Conservation (phyloP, 352 stramenopile genomes). For the Globisporangium megalacanthum region DNA sequence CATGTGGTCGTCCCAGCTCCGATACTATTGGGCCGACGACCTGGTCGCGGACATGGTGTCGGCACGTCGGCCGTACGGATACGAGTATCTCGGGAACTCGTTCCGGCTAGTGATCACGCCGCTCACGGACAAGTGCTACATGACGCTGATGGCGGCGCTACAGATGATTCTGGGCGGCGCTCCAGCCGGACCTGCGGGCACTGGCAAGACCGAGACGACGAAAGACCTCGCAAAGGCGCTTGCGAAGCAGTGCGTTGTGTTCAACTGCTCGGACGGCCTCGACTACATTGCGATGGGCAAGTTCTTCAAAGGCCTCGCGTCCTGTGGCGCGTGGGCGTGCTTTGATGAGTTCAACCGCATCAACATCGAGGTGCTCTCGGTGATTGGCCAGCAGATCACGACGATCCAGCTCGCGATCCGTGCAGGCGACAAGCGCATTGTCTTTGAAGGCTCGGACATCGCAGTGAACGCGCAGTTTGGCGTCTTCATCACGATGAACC, state of each 20-base stretch:
- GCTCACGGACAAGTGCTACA: constrained; percentile 94
- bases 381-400: constrained; percentile 83
- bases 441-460: constrained; percentile 95
- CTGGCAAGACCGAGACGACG: constrained; percentile 93
- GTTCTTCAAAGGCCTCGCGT: constrained; percentile 90
- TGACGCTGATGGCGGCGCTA: constrained; percentile 93
- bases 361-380: constrained; percentile 90
- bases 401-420: constrained; percentile 87
- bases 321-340: constrained; percentile 92
- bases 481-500: constrained; percentile 97
- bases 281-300: constrained; percentile 96
- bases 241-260: constrained; percentile 94
- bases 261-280: constrained; percentile 93
- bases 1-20: constrained; percentile 92
- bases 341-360: constrained; percentile 98
- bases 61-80: constrained; percentile 87
- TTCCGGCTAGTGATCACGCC: constrained; percentile 94
- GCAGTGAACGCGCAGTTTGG: constrained; percentile 90
- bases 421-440: constrained; percentile 79
- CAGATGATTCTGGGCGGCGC: constrained; percentile 94
- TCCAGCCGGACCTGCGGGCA: constrained; percentile 89
- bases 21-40: constrained; percentile 93
- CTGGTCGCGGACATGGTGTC: constrained; percentile 90
- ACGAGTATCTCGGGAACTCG: constrained; percentile 94
- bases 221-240: constrained; percentile 93